phyloP scores from a whole-genome alignment of 2,329 filamentous ascomycete genomes.

The Xylogone sp. region DNA sequence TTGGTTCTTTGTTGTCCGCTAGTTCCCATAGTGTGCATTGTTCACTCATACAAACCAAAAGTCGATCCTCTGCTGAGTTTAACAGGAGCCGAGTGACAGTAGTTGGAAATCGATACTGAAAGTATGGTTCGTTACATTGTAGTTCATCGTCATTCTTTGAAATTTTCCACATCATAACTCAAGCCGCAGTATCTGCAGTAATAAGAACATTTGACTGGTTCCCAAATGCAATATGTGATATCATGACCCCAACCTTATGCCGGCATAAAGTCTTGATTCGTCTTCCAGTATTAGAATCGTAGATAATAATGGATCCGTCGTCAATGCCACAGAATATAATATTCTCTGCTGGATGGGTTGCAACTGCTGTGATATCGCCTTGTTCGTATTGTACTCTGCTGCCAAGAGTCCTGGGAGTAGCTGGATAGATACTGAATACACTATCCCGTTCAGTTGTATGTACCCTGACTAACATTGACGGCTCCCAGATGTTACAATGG shows the following conservation, averaged over 20 bases:
- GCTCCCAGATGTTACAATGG: conserved; percentile 33
- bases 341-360: conserved; percentile 10
- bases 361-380: conserved; percentile 19
- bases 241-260: conserved; percentile 16
- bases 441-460: conserved; percentile 4
- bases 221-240: conserved; percentile 16
- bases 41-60: conserved; percentile 3
- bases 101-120: no score
- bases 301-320: conserved; percentile 22
- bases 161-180: conserved; percentile 20
- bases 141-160: neutral
- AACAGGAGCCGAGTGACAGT: neutral
- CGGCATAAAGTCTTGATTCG: conserved; percentile 15
- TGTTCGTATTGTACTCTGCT: conserved; percentile 9
- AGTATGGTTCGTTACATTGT: neutral
- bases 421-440: neutral
- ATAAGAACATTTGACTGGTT: conserved; percentile 17
- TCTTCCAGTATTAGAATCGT: conserved; percentile 13
- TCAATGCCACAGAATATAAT: conserved; percentile 23
- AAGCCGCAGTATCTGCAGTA: conserved; percentile 24
- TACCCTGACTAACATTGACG: conserved; percentile 23
- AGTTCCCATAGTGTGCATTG: no score
- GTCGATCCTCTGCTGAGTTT: conserved; percentile 4
- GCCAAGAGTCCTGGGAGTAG: conserved; percentile 4
- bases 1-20: no score